Percentiles rank a stretch among this genome's conserved stretches.
phyloP scores from a whole-genome alignment of 2,329 filamentous ascomycete species.

The Diaporthe vexans region DNA sequence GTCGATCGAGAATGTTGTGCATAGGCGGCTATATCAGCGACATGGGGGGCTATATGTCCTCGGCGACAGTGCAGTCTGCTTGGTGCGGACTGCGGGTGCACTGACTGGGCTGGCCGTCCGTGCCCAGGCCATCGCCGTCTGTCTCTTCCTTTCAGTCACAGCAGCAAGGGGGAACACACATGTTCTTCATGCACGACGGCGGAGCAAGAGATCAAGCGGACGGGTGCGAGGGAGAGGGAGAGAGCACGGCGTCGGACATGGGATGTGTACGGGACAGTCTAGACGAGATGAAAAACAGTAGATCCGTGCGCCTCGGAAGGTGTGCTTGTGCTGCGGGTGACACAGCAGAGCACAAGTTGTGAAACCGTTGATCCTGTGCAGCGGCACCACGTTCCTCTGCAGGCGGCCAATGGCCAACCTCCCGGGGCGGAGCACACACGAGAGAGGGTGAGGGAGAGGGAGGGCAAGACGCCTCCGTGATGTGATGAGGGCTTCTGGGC shows the following conservation, averaged over 20 bases:
- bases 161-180: not conserved
- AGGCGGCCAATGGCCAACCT: conserved; percentile 8
- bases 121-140: conserved; percentile 3
- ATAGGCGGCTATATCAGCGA: conserved; percentile 29
- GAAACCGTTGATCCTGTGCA: conserved; percentile 33
- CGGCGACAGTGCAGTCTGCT: conserved; percentile 9
- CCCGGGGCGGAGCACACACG: not conserved
- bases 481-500: conserved; percentile 12
- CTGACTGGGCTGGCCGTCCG: conserved; percentile 16
- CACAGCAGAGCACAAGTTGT: conserved; percentile 37
- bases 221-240: not conserved
- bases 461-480: conserved; percentile 4
- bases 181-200: not conserved
- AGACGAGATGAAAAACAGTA: conserved; percentile 31
- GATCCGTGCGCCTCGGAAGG: conserved; percentile 33
- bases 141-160: not conserved
- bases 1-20: conserved; percentile 27
- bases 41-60: conserved; percentile 1
- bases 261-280: conserved; percentile 21
- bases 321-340: conserved; percentile 33
- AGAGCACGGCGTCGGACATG: not conserved
- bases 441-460: not conserved
- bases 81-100: not conserved
- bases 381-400: conserved; percentile 14
- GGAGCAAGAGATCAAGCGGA: not conserved